These are phyloP conservation scores for Cicer pinnatifidum DNA, from an alignment of 306 rosid species.

Conservation along the genomic window DNA sequence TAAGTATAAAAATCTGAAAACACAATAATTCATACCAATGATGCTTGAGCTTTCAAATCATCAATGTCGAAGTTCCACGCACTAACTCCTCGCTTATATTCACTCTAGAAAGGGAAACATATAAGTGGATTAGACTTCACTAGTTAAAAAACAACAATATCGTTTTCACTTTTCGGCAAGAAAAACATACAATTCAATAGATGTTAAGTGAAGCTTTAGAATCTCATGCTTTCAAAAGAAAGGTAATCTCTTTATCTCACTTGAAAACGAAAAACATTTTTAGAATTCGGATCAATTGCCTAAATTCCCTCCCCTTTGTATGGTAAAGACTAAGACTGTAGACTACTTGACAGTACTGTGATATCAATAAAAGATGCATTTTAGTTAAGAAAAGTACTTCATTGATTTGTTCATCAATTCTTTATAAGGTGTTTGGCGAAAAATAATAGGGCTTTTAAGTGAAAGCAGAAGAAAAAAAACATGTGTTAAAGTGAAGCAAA, in stretches of 20 bases:
- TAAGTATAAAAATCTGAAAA: conserved; percentile 19
- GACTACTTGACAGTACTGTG: conserved; percentile 7
- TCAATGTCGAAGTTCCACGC: conserved; percentile 97
- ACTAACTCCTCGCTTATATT: conserved; percentile 98
- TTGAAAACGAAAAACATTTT: conserved; percentile 20
- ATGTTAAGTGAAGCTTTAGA: conserved; percentile 33
- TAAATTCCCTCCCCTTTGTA: conserved; percentile 34
- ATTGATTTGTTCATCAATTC: background rate
- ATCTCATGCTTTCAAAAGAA: conserved; percentile 29
- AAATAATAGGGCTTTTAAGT: background rate
- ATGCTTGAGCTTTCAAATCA: conserved; percentile 97
- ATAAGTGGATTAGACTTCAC: conserved; percentile 41
- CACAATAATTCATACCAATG: conserved; percentile 64
- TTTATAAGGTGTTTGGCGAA: background rate
- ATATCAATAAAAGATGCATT: conserved; percentile 13
- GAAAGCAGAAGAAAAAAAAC: background rate
- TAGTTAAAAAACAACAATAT: conserved; percentile 24
- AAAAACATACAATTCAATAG: conserved; percentile 2
- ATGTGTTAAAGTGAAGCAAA: background rate
- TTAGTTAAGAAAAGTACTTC: conserved; percentile 24
- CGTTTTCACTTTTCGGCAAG: conserved; percentile 17
- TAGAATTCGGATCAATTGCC: conserved; percentile 12
- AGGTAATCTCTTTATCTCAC: conserved; percentile 15
- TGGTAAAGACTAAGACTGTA: background rate
- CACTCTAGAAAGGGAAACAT: conserved; percentile 65